Percentiles rank a stretch among this genome's conserved stretches.
Conservation (phyloP, 148 eudicot species). For the Heliamphora exappendiculata region DNA sequence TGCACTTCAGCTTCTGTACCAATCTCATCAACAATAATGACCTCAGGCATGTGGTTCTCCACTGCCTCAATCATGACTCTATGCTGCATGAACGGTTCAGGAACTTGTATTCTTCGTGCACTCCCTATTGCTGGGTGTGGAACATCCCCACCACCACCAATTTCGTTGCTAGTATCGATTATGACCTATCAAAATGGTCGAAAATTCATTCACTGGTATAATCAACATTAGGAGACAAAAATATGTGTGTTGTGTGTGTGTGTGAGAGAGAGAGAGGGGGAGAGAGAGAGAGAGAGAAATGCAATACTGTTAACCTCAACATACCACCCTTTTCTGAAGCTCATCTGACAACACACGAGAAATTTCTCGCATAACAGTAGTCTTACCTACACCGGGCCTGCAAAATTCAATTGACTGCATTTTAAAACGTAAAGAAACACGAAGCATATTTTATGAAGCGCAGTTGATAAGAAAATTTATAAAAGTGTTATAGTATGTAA, state of each 20-base stretch:
- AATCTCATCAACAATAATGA: slow-evolving; percentile 50
- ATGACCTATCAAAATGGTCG: slow-evolving; percentile 29
- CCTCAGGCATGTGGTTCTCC: slow-evolving; percentile 59
- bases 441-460: not conserved
- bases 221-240: not conserved
- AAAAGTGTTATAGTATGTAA: no score
- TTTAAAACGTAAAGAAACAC: not conserved
- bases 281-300: not conserved
- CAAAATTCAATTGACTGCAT: slow-evolving; percentile 2
- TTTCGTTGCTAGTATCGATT: slow-evolving; percentile 49
- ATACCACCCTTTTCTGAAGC: slow-evolving; percentile 44
- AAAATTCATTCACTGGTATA: not conserved
- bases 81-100: slow-evolving; percentile 37
- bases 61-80: slow-evolving; percentile 49
- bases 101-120: slow-evolving; percentile 43
- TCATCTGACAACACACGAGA: slow-evolving; percentile 43
- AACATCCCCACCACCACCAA: slow-evolving; percentile 53
- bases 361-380: slow-evolving; percentile 48
- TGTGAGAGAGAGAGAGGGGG: not conserved
- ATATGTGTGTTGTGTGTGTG: not conserved
- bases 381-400: slow-evolving; percentile 59
- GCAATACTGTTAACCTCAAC: not conserved
- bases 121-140: slow-evolving; percentile 45
- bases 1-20: slow-evolving; percentile 40
- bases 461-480: no score